Evolutionary conservation across 495 filamentous ascomycete species (phyloP).

Genomic region (Aspergillus avenaceus): DNA sequence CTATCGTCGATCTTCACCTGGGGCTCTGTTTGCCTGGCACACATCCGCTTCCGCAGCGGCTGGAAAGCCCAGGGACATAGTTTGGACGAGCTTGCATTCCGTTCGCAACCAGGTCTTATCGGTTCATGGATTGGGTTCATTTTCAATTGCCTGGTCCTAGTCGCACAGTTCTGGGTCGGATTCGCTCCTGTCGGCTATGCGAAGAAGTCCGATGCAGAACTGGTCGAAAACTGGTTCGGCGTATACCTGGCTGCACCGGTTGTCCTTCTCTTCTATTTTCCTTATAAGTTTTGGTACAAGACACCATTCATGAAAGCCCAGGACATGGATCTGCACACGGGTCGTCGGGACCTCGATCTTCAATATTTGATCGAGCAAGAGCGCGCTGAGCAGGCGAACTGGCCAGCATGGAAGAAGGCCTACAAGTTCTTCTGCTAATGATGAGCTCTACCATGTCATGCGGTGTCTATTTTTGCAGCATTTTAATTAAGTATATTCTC

Average conservation of each 20-base stretch:
- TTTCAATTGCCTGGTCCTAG: constrained; percentile 76
- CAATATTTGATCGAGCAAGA: constrained; percentile 72
- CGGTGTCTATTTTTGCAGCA: neutral
- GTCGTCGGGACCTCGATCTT: constrained; percentile 82
- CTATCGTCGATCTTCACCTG: constrained; percentile 91
- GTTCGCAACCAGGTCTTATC: constrained; percentile 70
- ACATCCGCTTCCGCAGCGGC: constrained; percentile 86
- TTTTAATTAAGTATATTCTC: neutral
- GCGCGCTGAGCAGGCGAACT: constrained; percentile 60
- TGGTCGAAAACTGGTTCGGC: constrained; percentile 65
- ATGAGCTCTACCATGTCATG: neutral
- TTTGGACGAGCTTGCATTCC: constrained; percentile 74
- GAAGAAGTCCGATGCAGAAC: constrained; percentile 31
- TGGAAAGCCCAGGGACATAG: constrained; percentile 68
- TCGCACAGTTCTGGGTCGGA: constrained; percentile 93
- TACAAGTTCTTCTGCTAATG: constrained; percentile 56
- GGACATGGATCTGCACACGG: constrained; percentile 85
- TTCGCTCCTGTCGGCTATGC: constrained; percentile 69
- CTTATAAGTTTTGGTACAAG: constrained; percentile 72
- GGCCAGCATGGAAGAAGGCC: constrained; percentile 84
- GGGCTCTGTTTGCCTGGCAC: constrained; percentile 81
- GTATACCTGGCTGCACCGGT: constrained; percentile 82
- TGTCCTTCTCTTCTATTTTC: constrained; percentile 68
- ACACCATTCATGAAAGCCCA: constrained; percentile 60
- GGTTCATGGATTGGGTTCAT: constrained; percentile 82